A percentile compares a stretch with the other conserved stretches of the same genome.
phyloP scores from a whole-genome alignment of 176 grass and related monocot species.

The Oryza australiensis region DNA sequence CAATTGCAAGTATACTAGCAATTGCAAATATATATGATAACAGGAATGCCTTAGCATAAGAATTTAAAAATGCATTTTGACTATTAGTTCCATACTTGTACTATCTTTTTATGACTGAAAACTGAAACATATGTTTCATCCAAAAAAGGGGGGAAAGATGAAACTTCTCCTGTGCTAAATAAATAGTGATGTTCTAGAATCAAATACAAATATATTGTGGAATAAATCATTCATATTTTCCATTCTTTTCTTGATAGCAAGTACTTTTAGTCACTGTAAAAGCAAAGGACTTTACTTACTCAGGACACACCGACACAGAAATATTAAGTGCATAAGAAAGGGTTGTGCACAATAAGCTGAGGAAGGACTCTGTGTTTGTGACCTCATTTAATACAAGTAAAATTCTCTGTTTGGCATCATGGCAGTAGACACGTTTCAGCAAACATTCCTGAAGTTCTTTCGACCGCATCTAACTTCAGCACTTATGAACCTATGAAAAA shows the following conservation, averaged over 20 bases:
- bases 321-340: not conserved
- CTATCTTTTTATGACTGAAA: not conserved
- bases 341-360: not conserved
- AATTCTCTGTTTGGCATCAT: no score
- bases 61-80: not conserved
- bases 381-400: not conserved
- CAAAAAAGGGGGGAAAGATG: not conserved
- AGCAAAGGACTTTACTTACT: not conserved
- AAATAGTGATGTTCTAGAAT: not conserved
- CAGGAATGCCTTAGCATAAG: not conserved
- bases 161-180: not conserved
- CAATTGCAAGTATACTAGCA: not conserved
- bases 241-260: not conserved
- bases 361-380: not conserved
- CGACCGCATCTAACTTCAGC: no score
- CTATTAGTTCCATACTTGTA: conserved; percentile 5
- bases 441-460: not conserved
- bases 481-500: no score
- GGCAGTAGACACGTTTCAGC: not conserved
- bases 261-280: not conserved
- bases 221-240: not conserved
- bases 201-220: not conserved
- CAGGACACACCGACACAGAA: not conserved
- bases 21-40: no score
- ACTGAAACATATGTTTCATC: not conserved